Percentiles rank a stretch among this genome's conserved stretches.
Evolutionary conservation across 768 basidiomycete species (phyloP).

Genomic region (Hygrophorus russula): DNA sequence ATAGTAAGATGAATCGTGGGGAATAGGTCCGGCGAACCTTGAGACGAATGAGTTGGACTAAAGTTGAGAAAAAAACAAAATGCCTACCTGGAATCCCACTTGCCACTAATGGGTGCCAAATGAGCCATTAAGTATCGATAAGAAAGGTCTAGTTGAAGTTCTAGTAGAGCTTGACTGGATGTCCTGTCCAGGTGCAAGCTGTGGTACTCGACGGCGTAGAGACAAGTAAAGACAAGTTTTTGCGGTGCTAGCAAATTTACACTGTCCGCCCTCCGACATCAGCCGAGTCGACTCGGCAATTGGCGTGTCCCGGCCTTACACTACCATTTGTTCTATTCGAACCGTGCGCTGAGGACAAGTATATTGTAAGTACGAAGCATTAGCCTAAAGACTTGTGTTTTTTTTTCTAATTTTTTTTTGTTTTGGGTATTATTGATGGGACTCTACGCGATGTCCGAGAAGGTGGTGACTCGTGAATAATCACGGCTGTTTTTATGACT

Average conservation of each 20-base stretch:
- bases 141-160: slow-evolving; percentile 18
- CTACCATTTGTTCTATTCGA: too few relatives aligned
- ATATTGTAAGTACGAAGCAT: too few relatives aligned
- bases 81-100: slow-evolving; percentile 67
- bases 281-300: not conserved
- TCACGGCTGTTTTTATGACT: too few relatives aligned
- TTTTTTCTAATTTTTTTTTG: too few relatives aligned
- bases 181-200: slow-evolving; percentile 19
- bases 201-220: too few relatives aligned
- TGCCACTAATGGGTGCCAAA: slow-evolving; percentile 31
- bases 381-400: too few relatives aligned
- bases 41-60: slow-evolving; percentile 1
- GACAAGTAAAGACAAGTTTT: not conserved
- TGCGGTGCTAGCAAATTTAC: not conserved
- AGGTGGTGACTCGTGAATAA: too few relatives aligned
- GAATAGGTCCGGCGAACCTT: slow-evolving; percentile 61
- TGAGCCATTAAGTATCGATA: slow-evolving; percentile 33
- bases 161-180: slow-evolving; percentile 17
- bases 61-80: slow-evolving; percentile 1
- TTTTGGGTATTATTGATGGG: too few relatives aligned
- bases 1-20: slow-evolving; percentile 69
- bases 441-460: too few relatives aligned
- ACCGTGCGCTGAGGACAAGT: too few relatives aligned
- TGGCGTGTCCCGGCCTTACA: too few relatives aligned
- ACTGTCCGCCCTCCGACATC: not conserved